A percentile compares a stretch with the other conserved stretches of the same genome.
These are phyloP conservation scores for Puya raimondii DNA, from an alignment of 176 grass and related monocot genomes.

Conservation along the genomic window DNA sequence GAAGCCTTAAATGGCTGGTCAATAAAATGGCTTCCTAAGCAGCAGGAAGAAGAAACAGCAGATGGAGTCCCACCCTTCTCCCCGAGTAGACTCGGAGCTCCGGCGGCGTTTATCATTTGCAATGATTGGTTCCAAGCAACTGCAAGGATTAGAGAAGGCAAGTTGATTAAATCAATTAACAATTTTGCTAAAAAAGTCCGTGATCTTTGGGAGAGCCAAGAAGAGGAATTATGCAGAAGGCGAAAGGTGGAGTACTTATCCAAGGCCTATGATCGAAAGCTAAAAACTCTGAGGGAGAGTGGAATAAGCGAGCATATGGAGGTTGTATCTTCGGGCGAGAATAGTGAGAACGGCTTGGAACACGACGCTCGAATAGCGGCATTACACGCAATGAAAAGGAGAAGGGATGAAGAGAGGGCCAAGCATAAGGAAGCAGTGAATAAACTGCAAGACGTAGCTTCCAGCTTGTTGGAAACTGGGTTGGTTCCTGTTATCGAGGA, in stretches of 20 bases:
- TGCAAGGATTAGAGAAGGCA: slow-evolving; percentile 40
- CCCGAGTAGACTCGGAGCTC: slow-evolving; percentile 48
- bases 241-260: slow-evolving; percentile 32
- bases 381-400: slow-evolving; percentile 31
- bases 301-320: slow-evolving; percentile 22
- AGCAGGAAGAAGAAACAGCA: slow-evolving; percentile 23
- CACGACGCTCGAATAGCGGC: slow-evolving; percentile 24
- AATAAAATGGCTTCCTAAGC: slow-evolving; percentile 62
- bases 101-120: slow-evolving; percentile 42
- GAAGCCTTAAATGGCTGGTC: slow-evolving; percentile 69
- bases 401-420: slow-evolving; percentile 43
- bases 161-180: slow-evolving; percentile 34
- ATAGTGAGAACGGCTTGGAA: slow-evolving; percentile 4
- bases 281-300: slow-evolving; percentile 22
- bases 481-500: slow-evolving; percentile 55
- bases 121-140: slow-evolving; percentile 81
- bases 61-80: slow-evolving; percentile 82
- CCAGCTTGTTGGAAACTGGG: slow-evolving; percentile 39
- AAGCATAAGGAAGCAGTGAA: slow-evolving; percentile 37
- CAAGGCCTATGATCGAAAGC: slow-evolving; percentile 29
- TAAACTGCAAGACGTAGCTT: slow-evolving; percentile 36
- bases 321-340: slow-evolving; percentile 8
- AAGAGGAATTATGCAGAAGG: slow-evolving; percentile 41
- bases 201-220: slow-evolving; percentile 41
- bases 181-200: slow-evolving; percentile 32